Conservation (phyloP, 2,329 filamentous ascomycete species). For the Epichloe scottii region DNA sequence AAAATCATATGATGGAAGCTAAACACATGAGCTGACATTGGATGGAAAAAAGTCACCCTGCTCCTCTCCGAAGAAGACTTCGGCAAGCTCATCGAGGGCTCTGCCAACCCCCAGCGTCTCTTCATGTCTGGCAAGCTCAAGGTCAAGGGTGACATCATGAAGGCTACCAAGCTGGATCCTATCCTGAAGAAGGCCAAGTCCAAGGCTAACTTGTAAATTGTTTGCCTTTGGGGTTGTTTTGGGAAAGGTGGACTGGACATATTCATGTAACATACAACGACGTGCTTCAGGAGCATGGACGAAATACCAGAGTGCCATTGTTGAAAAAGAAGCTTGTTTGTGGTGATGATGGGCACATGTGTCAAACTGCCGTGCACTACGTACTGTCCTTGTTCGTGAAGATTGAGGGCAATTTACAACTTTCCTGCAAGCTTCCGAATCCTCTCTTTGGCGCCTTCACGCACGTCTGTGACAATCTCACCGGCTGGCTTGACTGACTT, state of each 20-base stretch:
- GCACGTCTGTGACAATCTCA: constrained; percentile 30
- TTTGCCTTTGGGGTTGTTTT: neutral
- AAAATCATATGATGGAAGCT: neutral
- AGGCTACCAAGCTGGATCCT: constrained; percentile 91
- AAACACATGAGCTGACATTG: neutral
- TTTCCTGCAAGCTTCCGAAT: constrained; percentile 17
- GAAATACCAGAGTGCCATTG: constrained; percentile 4
- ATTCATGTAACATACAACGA: constrained; percentile 3
- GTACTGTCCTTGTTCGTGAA: too few relatives aligned
- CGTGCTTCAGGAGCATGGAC: constrained; percentile 8
- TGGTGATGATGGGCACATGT: neutral
- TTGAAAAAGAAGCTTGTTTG: neutral
- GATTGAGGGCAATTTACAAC: neutral
- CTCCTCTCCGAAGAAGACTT: constrained; percentile 79
- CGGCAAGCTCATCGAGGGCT: constrained; percentile 65
- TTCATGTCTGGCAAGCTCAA: constrained; percentile 99
- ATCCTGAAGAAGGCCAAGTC: constrained; percentile 78
- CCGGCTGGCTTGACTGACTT: constrained; percentile 26
- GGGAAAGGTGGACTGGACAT: neutral
- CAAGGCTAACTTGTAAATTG: constrained; percentile 68
- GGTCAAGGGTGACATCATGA: constrained; percentile 97
- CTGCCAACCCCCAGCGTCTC: constrained; percentile 86
- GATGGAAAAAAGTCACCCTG: constrained; percentile 56
- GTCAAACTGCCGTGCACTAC: too few relatives aligned
- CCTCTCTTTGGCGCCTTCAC: constrained; percentile 23